phyloP scores from a whole-genome alignment of 139 green algal genomes.

The Chlamydomonas incerta region DNA sequence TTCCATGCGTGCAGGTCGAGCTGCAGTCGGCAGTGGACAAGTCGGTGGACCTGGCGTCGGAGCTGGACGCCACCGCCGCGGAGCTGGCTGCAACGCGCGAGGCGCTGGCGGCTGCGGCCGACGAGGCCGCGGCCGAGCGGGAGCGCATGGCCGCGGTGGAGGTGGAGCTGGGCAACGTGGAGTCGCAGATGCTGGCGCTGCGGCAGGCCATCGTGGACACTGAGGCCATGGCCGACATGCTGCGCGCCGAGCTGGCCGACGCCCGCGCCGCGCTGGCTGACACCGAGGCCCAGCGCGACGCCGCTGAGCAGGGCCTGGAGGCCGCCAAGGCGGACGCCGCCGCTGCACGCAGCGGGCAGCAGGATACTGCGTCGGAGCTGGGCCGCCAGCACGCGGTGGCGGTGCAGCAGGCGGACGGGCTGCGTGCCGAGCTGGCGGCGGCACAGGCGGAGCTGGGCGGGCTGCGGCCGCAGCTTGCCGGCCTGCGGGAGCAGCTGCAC shows the following conservation, averaged over 20 bases:
- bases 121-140: not conserved
- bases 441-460: not conserved
- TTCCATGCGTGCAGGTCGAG: no score
- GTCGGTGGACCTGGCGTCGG: no score
- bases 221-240: constrained; percentile 8
- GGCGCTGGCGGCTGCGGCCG: not conserved
- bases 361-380: not conserved
- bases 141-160: not conserved
- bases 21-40: not conserved
- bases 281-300: not conserved
- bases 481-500: not conserved
- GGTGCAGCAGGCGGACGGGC: not conserved
- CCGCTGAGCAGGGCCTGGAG: not conserved
- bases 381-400: no score
- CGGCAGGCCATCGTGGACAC: not conserved
- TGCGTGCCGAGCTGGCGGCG: not conserved
- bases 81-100: not conserved
- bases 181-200: not conserved
- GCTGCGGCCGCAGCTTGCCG: not conserved
- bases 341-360: not conserved
- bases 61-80: not conserved
- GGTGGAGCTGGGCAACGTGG: not conserved
- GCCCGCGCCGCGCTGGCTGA: not conserved
- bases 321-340: not conserved
- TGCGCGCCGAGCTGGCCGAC: constrained; percentile 7